A percentile compares a stretch with the other conserved stretches of the same genome.
Conservation (phyloP, 106 monocot genomes). For the Dendrobium huoshanense region DNA sequence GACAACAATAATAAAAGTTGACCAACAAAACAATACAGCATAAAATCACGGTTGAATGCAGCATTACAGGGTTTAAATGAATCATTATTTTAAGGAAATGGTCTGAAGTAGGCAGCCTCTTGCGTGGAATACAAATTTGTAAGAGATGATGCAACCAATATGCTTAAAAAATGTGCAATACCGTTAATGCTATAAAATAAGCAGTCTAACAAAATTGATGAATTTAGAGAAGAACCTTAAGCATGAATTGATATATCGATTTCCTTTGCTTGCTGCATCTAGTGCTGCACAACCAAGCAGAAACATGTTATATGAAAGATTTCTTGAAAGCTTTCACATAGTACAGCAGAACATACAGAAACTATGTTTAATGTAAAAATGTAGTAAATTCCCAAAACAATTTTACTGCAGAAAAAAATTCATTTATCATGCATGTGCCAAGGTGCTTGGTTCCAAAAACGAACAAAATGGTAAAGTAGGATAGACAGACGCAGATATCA, state of each 20-base stretch:
- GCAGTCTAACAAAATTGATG: background rate
- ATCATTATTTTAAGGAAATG: background rate
- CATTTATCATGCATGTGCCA: background rate
- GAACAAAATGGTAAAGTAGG: too few relatives aligned
- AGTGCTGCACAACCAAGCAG: constrained; percentile 43
- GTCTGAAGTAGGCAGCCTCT: background rate
- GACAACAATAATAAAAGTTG: background rate
- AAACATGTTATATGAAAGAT: background rate
- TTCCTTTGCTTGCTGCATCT: constrained; percentile 71
- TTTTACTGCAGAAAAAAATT: too few relatives aligned
- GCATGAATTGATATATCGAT: constrained; percentile 67
- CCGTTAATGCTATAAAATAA: background rate
- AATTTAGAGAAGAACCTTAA: constrained; percentile 34
- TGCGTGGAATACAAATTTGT: background rate
- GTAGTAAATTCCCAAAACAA: too few relatives aligned
- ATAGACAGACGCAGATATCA: too few relatives aligned
- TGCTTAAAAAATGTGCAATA: background rate
- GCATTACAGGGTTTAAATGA: background rate
- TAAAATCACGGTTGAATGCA: background rate
- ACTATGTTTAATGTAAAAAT: background rate
- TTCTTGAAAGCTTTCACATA: background rate
- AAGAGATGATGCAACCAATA: background rate
- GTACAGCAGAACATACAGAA: background rate
- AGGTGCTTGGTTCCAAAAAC: too few relatives aligned
- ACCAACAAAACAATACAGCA: background rate